Evolutionary conservation across 768 basidiomycete genomes (phyloP), one percentile per base, ranked within the genome.

Genomic region (Termitomyces eurrhizus): DNA sequence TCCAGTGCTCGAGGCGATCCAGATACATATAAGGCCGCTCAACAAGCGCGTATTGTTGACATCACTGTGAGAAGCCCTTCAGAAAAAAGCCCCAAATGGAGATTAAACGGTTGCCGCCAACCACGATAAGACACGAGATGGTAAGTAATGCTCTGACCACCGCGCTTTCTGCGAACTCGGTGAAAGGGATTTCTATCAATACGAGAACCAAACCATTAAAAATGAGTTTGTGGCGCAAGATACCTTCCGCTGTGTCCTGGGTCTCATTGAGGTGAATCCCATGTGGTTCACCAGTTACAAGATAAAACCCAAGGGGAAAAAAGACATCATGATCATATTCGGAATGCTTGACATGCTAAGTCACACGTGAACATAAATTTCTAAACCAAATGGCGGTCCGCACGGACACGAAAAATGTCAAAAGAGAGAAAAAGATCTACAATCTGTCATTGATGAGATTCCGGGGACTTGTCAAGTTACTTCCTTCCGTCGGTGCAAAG

Each of bases 371-470:
- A 44, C 3, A 3, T 4, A 44, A 4, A 44, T 44, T n/a, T 5
- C 9, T 13, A 4, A 8, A 26, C 45, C 24, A 2, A 24, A 46
- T 4, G 1, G 5, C 24, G 5, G 21, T 4, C 13, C 7, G 21
- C 13, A 26, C 14, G 42, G 13, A 26, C 45, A 46, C 45, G 45
- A 24, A 14, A 24, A 13, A 26, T 46, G 45, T 14, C 45, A 13
- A 46, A 12, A 46, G 12, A 24, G 21, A 8, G 14, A 26, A 46
- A 46, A 46, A 46, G 26, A 6, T 46, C 45, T 12, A 39, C 58
- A 59, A n/a, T 24, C 35, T 56, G 58, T 59, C 58, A 63, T 9
- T 26, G 4, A 12, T 46, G 24, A 26, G 21, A 54, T 45, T 37
- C 35, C 32, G 29, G 29, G 13, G 36, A 36, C n/a, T 39, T 18